Evolutionary conservation across 1,284 basidiomycete species (phyloP).

Genomic region (Malassezia japonica): DNA sequence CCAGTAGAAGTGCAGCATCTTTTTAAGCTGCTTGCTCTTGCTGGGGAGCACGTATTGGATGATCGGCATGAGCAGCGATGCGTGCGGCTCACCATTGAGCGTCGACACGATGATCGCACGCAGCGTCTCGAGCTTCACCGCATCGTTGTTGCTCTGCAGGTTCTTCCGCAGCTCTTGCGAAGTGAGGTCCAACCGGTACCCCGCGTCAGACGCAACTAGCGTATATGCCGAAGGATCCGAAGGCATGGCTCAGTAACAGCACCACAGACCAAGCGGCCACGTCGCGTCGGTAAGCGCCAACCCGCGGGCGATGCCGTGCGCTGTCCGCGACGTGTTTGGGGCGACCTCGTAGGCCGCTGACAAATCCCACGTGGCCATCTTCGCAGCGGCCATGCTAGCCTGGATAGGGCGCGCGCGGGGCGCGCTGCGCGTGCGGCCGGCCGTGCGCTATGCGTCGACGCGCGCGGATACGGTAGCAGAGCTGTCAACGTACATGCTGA

Average conservation of each 20-base stretch:
- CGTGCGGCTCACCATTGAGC: slow-evolving; percentile 87
- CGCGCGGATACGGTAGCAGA: not conserved
- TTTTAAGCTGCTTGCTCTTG: slow-evolving; percentile 94
- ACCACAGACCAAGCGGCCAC: slow-evolving; percentile 1
- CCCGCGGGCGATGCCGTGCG: slow-evolving; percentile 7
- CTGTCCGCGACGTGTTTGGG: not conserved
- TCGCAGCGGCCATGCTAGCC: not conserved
- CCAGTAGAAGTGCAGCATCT: slow-evolving; percentile 95
- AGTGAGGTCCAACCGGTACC: slow-evolving; percentile 22
- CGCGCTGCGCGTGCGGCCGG: not conserved
- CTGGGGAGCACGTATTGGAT: slow-evolving; percentile 96
- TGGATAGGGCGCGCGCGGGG: not conserved
- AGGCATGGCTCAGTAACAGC: slow-evolving; percentile 3
- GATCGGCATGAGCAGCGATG: slow-evolving; percentile 87
- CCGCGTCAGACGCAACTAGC: slow-evolving; percentile 14
- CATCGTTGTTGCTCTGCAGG: slow-evolving; percentile 92
- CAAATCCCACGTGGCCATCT: slow-evolving; percentile 5
- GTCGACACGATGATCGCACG: slow-evolving; percentile 89
- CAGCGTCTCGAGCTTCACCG: slow-evolving; percentile 93
- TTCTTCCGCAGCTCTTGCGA: slow-evolving; percentile 65
- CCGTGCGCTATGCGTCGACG: not conserved
- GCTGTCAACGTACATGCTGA: slow-evolving; percentile 21
- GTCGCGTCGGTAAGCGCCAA: slow-evolving; percentile 6
- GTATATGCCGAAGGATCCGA: slow-evolving; percentile 18
- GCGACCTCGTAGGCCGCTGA: slow-evolving; percentile 3